Conservation (phyloP, 192 early-diverging fungal species). For the Coemansia guatemalensis region DNA sequence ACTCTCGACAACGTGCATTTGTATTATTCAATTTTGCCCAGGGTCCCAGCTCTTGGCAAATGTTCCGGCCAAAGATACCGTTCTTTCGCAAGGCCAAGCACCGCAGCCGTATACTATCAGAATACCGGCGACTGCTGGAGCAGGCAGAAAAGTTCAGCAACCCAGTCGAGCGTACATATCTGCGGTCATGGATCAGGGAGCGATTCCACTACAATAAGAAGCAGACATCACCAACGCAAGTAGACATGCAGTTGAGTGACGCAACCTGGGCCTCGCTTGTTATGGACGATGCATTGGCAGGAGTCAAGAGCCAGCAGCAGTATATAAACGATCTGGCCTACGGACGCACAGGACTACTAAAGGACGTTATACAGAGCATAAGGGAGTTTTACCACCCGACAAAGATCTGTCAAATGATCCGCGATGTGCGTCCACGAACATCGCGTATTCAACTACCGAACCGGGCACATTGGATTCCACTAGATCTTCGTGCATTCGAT, state of each 20-base stretch:
- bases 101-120: constrained; percentile 8
- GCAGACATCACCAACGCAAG: constrained; percentile 29
- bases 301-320: constrained; percentile 9
- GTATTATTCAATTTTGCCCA: not conserved
- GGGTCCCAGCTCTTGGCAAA: not conserved
- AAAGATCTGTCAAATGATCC: constrained; percentile 29
- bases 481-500: constrained; percentile 30
- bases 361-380: constrained; percentile 28
- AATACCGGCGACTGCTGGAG: constrained; percentile 35
- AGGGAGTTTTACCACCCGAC: constrained; percentile 39
- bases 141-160: constrained; percentile 25
- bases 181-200: constrained; percentile 52
- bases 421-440: constrained; percentile 35
- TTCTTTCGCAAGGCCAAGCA: constrained; percentile 38
- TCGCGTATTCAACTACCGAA: constrained; percentile 40
- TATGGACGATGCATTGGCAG: constrained; percentile 21
- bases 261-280: constrained; percentile 19
- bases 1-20: too few relatives aligned
- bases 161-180: constrained; percentile 40
- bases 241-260: constrained; percentile 26
- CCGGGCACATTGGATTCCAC: constrained; percentile 42
- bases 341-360: constrained; percentile 42
- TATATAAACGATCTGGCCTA: constrained; percentile 47
- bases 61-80: constrained; percentile 38
- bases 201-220: constrained; percentile 48